phyloP scores from a whole-genome alignment of 1,139 yeast genomes.

The Scheffersomyces stambukii region DNA sequence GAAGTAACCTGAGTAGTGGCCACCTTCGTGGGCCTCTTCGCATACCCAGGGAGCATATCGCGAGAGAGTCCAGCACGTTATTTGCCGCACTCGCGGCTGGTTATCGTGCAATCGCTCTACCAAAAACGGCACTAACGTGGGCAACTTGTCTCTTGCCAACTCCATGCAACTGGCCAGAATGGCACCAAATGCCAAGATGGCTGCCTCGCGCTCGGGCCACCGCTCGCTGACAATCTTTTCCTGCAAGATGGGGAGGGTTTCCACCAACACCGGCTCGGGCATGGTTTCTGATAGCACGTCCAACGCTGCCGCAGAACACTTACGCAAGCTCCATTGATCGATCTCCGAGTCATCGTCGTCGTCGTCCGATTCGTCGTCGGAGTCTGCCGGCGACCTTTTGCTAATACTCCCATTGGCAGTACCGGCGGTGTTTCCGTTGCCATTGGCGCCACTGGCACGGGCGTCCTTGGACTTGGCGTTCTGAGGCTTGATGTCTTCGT shows the following conservation, averaged over 20 bases:
- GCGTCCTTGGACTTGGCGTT: conserved; percentile 56
- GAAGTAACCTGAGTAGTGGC: conserved; percentile 62
- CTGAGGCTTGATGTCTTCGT: conserved; percentile 82
- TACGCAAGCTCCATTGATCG: conserved; percentile 86
- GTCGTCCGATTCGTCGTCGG: conserved; percentile 56
- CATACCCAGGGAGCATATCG: conserved; percentile 82
- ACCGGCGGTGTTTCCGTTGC: conserved; percentile 6
- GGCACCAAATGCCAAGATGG: conserved; percentile 93
- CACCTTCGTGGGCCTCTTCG: conserved; percentile 57
- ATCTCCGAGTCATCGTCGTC: conserved; percentile 59
- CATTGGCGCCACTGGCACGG: conserved; percentile 32
- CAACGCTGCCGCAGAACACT: conserved; percentile 90
- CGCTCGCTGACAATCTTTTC: conserved; percentile 61
- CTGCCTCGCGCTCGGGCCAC: conserved; percentile 92
- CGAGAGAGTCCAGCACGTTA: conserved; percentile 92
- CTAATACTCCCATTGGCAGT: conserved; percentile 9
- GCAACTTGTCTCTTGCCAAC: conserved; percentile 66
- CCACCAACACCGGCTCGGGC: conserved; percentile 64
- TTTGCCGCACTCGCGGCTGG: conserved; percentile 86
- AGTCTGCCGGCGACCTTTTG: conserved; percentile 18
- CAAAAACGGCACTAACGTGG: conserved; percentile 77
- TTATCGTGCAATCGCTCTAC: conserved; percentile 73
- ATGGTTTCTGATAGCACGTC: conserved; percentile 71
- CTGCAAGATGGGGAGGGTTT: conserved; percentile 72
- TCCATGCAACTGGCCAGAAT: conserved; percentile 85